Conservation (phyloP, 768 basidiomycete species). For the Trametes cubensis region DNA sequence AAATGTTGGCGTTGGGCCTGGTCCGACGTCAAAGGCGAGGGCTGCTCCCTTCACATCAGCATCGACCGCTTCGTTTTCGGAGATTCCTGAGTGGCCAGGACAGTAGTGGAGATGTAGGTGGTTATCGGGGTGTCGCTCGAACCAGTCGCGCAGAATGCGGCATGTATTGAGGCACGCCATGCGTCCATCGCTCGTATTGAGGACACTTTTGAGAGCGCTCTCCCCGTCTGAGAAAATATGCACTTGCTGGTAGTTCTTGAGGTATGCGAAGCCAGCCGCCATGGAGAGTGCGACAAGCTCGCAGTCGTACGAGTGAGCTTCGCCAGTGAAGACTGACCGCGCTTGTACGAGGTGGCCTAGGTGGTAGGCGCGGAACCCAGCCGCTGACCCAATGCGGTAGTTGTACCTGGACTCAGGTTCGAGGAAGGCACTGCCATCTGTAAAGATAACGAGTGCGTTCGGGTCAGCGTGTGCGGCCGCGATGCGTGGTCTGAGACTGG, state of each 20-base stretch:
- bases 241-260: background rate
- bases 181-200: background rate
- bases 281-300: background rate
- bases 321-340: background rate
- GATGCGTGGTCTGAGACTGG: background rate
- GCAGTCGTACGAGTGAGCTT: background rate
- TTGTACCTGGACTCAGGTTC: no score
- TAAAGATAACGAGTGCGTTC: background rate
- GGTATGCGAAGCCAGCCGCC: background rate
- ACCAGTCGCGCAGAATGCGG: background rate
- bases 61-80: background rate
- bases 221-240: slow-evolving; percentile 6
- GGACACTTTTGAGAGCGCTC: background rate
- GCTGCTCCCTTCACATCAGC: background rate
- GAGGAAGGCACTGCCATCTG: background rate
- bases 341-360: background rate
- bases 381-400: background rate
- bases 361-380: background rate
- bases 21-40: no score
- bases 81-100: background rate
- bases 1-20: no score
- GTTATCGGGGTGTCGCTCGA: background rate
- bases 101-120: background rate
- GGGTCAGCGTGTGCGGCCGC: background rate
- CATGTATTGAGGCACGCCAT: background rate